Percentiles rank a stretch among this genome's conserved stretches.
Conservation (phyloP, 2,329 filamentous ascomycete genomes). For the Fusarium cyanostomum region DNA sequence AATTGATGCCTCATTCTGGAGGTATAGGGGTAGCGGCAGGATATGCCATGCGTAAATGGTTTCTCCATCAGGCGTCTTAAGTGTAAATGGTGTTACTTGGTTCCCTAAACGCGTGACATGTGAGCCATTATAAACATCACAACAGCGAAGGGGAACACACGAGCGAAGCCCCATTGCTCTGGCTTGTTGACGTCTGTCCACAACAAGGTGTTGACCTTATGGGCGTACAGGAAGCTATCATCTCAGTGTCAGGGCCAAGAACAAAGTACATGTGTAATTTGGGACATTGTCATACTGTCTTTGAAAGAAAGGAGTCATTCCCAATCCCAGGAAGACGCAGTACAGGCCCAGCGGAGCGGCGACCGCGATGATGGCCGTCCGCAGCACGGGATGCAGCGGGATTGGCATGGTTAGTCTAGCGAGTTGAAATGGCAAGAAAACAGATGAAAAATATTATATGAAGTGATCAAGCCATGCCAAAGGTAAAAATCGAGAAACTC, state of each 20-base stretch:
- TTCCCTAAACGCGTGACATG: slow-evolving; percentile 65
- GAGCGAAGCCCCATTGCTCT: slow-evolving; percentile 86
- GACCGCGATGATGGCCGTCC: slow-evolving; percentile 59
- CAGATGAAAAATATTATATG: not conserved
- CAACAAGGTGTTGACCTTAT: slow-evolving; percentile 77
- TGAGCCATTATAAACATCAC: slow-evolving; percentile 9
- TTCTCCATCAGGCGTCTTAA: slow-evolving; percentile 79
- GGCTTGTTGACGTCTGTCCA: slow-evolving; percentile 80
- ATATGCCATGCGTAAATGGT: slow-evolving; percentile 91
- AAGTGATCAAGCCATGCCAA: not conserved
- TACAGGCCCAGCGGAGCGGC: slow-evolving; percentile 72
- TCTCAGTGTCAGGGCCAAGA: slow-evolving; percentile 28
- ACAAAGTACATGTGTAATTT: slow-evolving; percentile 13
- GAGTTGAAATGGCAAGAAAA: not conserved
- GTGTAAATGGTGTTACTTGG: slow-evolving; percentile 86
- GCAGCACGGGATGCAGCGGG: slow-evolving; percentile 37
- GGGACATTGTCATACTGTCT: slow-evolving; percentile 67
- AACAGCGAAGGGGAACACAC: slow-evolving; percentile 55
- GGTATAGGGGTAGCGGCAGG: slow-evolving; percentile 80
- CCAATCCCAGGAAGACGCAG: slow-evolving; percentile 68
- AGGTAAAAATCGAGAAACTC: not conserved
- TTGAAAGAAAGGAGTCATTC: slow-evolving; percentile 77
- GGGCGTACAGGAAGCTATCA: slow-evolving; percentile 80
- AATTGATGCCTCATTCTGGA: slow-evolving; percentile 73
- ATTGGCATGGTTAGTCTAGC: slow-evolving; percentile 23